Base-by-base conservation (phyloP, 1,284 basidiomycete species). In the Melampsora occidentalis region DNA sequence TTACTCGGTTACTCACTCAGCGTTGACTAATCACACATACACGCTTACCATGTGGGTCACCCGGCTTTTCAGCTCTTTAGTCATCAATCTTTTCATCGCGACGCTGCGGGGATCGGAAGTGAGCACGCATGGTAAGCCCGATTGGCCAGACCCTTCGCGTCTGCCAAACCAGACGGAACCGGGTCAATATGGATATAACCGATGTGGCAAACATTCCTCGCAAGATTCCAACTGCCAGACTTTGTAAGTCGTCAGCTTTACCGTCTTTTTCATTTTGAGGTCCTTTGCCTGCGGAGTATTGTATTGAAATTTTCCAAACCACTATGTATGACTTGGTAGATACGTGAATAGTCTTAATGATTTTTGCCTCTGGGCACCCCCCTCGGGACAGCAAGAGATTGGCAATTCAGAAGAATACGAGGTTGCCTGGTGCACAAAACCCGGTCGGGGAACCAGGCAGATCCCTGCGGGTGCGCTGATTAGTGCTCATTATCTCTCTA, bases 161-260 rank as follows among this genome's bases (percentile, higher is more conserved):
- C 31, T 63, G 28, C 61, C 61, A 16, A 25, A 63, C 18, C 12
- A 12, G 9, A 63, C 61, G 18, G 25, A 63, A 33, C 22, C 22
- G 4, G 61, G 61, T 33, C 61, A 63, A 18, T 63, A n/a, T 33
- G 61, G 61, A 5, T 63, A 63, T 33, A 63, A 63, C 31, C 16
- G 28, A n/a, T 63, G 61, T 18, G 61, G 61, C 28, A 25, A 18
- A n/a, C 18, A 33, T 18, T 28, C 25, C 61, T 63, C 61, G 28
- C 61, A 63, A 63, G 28, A 18, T 33, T 63, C 61, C 20, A 63
- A 63, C 28, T 63, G 61, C 28, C 61, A 63, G 61, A 63, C 61
- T 5, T 18, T 63, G 61, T 63, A 28, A 63, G 61, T 63, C 22
- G 28, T 25, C n/a, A n/a, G 51, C 2, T 53, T 25, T 16, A 16